These are phyloP conservation scores for Venturia asperata DNA, from an alignment of 2,329 filamentous ascomycete genomes.

Conservation along the genomic window DNA sequence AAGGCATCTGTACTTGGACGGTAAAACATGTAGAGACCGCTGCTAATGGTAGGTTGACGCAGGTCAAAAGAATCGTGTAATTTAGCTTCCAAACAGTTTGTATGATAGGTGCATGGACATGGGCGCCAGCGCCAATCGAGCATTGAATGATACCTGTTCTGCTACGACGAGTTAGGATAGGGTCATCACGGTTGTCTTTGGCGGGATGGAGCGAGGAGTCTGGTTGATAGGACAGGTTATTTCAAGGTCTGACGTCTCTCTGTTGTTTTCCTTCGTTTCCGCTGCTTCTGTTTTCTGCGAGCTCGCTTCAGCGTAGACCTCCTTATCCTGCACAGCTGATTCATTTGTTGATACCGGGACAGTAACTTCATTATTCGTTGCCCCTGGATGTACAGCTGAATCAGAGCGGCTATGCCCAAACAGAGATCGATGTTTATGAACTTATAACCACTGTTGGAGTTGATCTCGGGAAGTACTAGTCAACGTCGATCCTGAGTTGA, in stretches of 20 bases:
- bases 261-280: neutral
- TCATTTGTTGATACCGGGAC: neutral
- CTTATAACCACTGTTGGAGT: too few relatives aligned
- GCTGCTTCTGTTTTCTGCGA: neutral
- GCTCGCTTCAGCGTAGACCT: neutral
- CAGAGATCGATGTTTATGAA: too few relatives aligned
- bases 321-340: neutral
- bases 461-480: too few relatives aligned
- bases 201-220: conserved; percentile 6
- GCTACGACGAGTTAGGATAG: neutral
- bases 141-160: neutral
- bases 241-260: neutral
- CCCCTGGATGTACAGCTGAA: too few relatives aligned
- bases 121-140: neutral
- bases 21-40: neutral
- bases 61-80: conserved; percentile 17
- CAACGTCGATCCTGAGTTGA: too few relatives aligned
- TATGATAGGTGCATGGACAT: neutral
- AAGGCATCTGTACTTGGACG: conserved; percentile 9
- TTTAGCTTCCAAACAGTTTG: neutral
- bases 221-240: conserved; percentile 2
- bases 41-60: neutral
- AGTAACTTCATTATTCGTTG: too few relatives aligned
- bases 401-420: too few relatives aligned
- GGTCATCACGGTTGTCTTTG: conserved; percentile 5